Percentiles rank a stretch among this genome's conserved stretches.
Evolutionary conservation across 2,329 filamentous ascomycete genomes (phyloP).

Genomic region (Karstenula rhodostoma): DNA sequence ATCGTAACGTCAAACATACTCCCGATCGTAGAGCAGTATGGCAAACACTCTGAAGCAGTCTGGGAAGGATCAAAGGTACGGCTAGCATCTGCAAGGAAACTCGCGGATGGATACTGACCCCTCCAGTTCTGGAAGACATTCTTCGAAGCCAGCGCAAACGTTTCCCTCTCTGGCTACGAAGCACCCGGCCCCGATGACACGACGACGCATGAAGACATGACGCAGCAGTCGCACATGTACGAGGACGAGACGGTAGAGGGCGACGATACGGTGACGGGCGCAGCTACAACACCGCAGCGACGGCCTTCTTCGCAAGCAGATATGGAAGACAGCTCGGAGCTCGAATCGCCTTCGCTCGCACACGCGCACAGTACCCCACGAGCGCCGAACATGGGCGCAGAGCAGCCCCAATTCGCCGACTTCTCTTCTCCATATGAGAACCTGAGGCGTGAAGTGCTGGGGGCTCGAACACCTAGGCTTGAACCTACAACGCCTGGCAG

Average conservation of each 20-base stretch:
- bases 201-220: constrained; percentile 53
- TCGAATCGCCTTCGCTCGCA: constrained; percentile 66
- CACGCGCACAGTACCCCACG: constrained; percentile 68
- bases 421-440: constrained; percentile 81
- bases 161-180: constrained; percentile 94
- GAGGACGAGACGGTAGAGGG: constrained; percentile 55
- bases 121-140: constrained; percentile 98
- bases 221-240: constrained; percentile 46
- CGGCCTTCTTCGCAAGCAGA: constrained; percentile 46
- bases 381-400: constrained; percentile 40
- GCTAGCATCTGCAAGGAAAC: neutral
- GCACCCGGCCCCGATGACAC: constrained; percentile 72
- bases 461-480: constrained; percentile 35
- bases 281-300: constrained; percentile 56
- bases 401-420: constrained; percentile 63
- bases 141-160: constrained; percentile 97
- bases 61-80: constrained; percentile 94
- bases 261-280: constrained; percentile 36
- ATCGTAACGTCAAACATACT: constrained; percentile 95
- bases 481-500: constrained; percentile 49
- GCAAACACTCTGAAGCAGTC: constrained; percentile 88
- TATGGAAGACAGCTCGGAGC: constrained; percentile 68
- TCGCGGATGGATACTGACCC: constrained; percentile 16
- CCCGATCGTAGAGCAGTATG: constrained; percentile 93
- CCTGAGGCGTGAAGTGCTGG: constrained; percentile 71